Base-by-base conservation (phyloP, 2,329 filamentous ascomycete genomes). In the Ilyonectria robusta region DNA sequence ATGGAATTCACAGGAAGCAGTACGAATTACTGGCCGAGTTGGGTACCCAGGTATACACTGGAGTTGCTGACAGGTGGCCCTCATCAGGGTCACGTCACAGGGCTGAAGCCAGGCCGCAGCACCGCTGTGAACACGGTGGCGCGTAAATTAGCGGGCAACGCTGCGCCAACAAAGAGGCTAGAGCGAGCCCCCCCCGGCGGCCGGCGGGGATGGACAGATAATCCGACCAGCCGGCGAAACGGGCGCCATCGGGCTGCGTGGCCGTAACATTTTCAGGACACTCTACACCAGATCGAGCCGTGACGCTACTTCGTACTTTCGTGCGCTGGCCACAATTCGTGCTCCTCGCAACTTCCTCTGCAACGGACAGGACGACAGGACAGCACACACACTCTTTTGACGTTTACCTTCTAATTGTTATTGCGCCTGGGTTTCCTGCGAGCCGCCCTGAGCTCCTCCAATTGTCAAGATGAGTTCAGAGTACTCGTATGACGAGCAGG, bases 401-500 rank as follows among this genome's bases (percentile, higher is more conserved):
- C 65, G 44, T 59, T 64, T 64, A 31, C 61, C 67, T 66, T 69
- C 57, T 66, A 53, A 4, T 58, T 62, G 33, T 58, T 58, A 35
- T 44, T 54, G 35, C 33, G 7, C 47, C 7, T 63, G 33, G 33
- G 55, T 68, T 57, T 54, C 57, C 65, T 62, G 54, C 70, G 74
- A 77, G 79, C 76, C 70, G 78, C 74, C 72, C 74, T 77, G 77
- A 79, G 81, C 80, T 79, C 76, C 75, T 75, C 67, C 72, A 72
- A 74, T 75, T 75, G 81, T 76, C 84, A 91, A 85, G 81, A 96
- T 96, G 91, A 95, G 92, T 80, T 94, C 93, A 78, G 95, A 98
- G 83, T 99, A 99, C 87, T 97, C 93, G 78, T 99, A 99, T 85
- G 96, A 99, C 88, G 93, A 97, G 80, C 91, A 96, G 89, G 92